phyloP scores from a whole-genome alignment of 257 asterid genomes.

The Hygrophila difformis region DNA sequence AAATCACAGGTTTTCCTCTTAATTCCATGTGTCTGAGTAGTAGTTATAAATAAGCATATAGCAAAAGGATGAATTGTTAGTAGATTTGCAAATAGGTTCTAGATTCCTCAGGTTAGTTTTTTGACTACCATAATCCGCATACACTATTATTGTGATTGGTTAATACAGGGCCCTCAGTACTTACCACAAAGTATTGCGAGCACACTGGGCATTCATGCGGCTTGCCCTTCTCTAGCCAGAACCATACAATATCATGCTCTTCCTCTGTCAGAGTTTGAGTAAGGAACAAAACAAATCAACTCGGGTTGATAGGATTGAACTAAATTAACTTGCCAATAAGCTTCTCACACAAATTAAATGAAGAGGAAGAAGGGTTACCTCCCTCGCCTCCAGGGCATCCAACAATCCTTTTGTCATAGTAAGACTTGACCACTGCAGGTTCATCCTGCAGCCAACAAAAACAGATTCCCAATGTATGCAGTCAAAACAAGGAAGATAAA shows the following conservation, averaged over 20 bases:
- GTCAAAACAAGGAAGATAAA: too few species aligned
- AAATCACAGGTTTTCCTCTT: too few species aligned
- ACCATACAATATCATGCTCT: slow-evolving; percentile 98
- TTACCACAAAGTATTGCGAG: slow-evolving; percentile 85
- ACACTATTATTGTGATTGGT: not conserved
- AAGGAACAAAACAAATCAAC: slow-evolving; percentile 8
- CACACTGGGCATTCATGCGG: slow-evolving; percentile 98
- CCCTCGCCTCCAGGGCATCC: slow-evolving; percentile 99
- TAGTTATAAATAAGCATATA: too few species aligned
- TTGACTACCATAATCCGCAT: too few species aligned
- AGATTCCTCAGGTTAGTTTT: too few species aligned
- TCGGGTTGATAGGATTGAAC: not conserved
- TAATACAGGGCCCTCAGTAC: slow-evolving; percentile 16
- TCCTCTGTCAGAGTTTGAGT: slow-evolving; percentile 51
- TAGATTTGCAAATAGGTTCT: too few species aligned
- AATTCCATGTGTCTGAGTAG: too few species aligned
- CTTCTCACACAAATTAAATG: too few species aligned
- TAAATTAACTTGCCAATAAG: too few species aligned
- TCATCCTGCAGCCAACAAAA: slow-evolving; percentile 51
- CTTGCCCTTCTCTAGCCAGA: slow-evolving; percentile 95
- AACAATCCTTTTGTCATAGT: slow-evolving; percentile 79
- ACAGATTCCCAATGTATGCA: too few species aligned
- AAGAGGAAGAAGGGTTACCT: slow-evolving; percentile 40
- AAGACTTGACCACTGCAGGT: slow-evolving; percentile 84
- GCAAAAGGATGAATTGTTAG: too few species aligned